phyloP scores from a whole-genome alignment of 345 rosid species.

The Orychophragmus violaceus region DNA sequence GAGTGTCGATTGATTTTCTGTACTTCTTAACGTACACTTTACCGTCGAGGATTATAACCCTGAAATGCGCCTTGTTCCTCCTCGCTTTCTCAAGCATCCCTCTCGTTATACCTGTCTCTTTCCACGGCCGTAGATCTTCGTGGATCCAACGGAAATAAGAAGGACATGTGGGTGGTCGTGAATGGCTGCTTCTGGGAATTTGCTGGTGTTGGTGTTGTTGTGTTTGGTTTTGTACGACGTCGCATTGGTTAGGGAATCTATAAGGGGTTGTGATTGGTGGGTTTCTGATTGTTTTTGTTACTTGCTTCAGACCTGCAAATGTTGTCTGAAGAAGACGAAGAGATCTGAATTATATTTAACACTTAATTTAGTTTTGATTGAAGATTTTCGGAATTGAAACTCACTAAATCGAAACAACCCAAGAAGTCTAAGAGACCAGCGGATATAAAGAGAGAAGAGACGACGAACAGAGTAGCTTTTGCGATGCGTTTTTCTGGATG shows the following conservation, averaged over 20 bases:
- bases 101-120: conserved; percentile 47
- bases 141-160: conserved; percentile 75
- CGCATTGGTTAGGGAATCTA: conserved; percentile 34
- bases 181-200: not conserved
- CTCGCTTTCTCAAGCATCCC: conserved; percentile 51
- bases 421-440: conserved; percentile 22
- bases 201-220: not conserved
- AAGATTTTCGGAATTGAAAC: not conserved
- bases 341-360: not conserved
- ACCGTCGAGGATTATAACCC: conserved; percentile 50
- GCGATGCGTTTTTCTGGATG: conserved; percentile 23
- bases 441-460: conserved; percentile 14
- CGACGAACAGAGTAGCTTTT: conserved; percentile 21
- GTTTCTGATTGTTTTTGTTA: not conserved
- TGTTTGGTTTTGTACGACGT: conserved; percentile 16
- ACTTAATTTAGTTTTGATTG: too few relatives aligned
- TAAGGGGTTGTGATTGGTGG: conserved; percentile 26
- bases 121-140: conserved; percentile 72
- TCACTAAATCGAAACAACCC: conserved; percentile 25
- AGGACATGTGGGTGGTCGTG: conserved; percentile 40
- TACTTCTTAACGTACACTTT: conserved; percentile 56
- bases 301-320: conserved; percentile 24
- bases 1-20: conserved; percentile 38
- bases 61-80: conserved; percentile 45
- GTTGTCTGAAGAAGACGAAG: conserved; percentile 4